Evolutionary conservation across 192 early-diverging fungal genomes (phyloP), one percentile per base, ranked within the genome.

Genomic region (Lunasporangiospora selenospora): DNA sequence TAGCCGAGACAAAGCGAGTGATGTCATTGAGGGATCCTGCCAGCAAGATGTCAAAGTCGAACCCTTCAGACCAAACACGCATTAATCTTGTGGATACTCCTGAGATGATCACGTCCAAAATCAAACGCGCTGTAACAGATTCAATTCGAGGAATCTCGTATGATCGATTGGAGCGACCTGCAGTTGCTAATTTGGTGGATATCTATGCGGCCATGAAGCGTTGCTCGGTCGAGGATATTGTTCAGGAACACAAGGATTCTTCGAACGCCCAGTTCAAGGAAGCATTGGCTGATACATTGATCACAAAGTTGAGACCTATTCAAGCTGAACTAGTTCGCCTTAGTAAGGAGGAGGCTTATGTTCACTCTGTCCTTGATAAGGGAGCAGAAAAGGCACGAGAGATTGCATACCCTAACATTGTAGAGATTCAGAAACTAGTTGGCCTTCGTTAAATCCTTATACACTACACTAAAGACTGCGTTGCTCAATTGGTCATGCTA

Each of bases 21-120:
- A 92, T 95, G 91, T 96, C 94, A 3, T 76, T 98, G 12, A 80
- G 86, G 5, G 81, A 91, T 38, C 94, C 94, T 2, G 60, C 60
- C 12, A 57, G 67, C 38, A 96, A 96, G 66, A 98, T 96, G 96
- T 94, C 93, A 10, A 96, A 98, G 73, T 92, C 90, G 0, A 91
- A 94, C 42, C 75, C 84, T 4, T 83, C 79, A 7, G 88, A 89
- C 24, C 57, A 78, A 23, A 81, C 90, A 2, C 87, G 94, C 0
- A 95, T 97, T 57, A 87, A 89, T 56, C 62, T 97, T 3, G 62
- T 70, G 26, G 95, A 98, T 65, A 53, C 87, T 0, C 88, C 92
- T 10, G 69, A 82, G 9, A 31, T 73, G 12, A 93, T 96, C 48
- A 23, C 65, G 3, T 38, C 46, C 31, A 96, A 95, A 48, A 89